Conservation (phyloP, 2,329 filamentous ascomycete species). For the Fusarium compactum region DNA sequence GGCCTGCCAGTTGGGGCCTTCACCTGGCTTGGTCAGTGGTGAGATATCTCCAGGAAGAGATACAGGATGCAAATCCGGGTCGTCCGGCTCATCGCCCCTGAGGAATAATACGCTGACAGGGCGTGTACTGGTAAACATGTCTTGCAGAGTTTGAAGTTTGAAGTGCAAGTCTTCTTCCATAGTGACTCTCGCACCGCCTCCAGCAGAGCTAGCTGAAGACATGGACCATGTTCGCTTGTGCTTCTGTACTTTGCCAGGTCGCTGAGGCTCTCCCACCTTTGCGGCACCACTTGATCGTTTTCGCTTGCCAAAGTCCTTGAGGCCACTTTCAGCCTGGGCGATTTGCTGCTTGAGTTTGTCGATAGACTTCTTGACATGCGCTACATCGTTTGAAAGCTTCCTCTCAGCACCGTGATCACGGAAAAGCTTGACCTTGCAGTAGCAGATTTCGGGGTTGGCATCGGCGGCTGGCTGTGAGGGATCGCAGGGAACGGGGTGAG, state of each 20-base stretch:
- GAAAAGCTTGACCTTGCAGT: constrained; percentile 97
- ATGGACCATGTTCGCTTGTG: constrained; percentile 97
- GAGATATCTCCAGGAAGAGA: constrained; percentile 75
- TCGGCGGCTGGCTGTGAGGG: constrained; percentile 61
- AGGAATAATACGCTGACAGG: constrained; percentile 83
- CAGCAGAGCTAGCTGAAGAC: constrained; percentile 78
- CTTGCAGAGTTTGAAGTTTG: constrained; percentile 82
- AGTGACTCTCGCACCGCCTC: constrained; percentile 60
- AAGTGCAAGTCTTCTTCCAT: constrained; percentile 81
- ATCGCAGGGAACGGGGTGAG: constrained; percentile 71
- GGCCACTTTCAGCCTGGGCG: constrained; percentile 76
- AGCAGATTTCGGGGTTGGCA: constrained; percentile 78
- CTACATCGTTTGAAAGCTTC: constrained; percentile 93
- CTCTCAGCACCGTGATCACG: constrained; percentile 95
- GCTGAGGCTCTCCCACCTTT: constrained; percentile 64
- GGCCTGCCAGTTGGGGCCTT: constrained; percentile 63
- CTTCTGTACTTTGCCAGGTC: constrained; percentile 86
- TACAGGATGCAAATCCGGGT: constrained; percentile 83
- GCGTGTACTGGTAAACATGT: constrained; percentile 89
- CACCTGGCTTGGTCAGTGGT: constrained; percentile 68
- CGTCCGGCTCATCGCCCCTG: constrained; percentile 80
- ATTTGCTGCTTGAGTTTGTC: constrained; percentile 97
- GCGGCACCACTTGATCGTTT: constrained; percentile 66
- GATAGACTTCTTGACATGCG: constrained; percentile 95
- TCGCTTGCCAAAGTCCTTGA: constrained; percentile 75